Evolutionary conservation across 2,329 filamentous ascomycete species (phyloP), one percentile per base, ranked within the genome.

Genomic region (Botryosphaeria dothidea): DNA sequence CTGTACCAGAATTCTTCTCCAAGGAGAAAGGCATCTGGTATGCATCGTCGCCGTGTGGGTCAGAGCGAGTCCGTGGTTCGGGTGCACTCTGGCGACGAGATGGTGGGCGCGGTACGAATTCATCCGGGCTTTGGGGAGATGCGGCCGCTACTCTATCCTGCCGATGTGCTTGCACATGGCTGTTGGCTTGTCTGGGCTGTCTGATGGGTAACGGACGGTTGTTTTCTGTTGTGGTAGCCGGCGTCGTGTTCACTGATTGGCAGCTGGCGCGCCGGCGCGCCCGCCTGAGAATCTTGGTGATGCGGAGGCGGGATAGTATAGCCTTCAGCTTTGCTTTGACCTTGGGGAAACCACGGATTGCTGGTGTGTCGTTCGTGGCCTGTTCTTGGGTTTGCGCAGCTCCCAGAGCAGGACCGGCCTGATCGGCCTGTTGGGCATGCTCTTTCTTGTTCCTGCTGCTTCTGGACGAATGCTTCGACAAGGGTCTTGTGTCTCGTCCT

Each of bases 61-160:
- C 36, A 31, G 29, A 41, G 5, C 29, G 27, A 15, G 23, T 48
- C 29, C 25, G 23, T 19, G 54, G 36, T 21, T 64, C 62, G 11
- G 62, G 51, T 6, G 49, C 51, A 23, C 62, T 64, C 51, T 34
- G 46, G 31, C 60, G 49, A n/a, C 60, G 60, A 11, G 36, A 23
- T 6, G 27, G 25, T 17, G 48, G 31, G 6, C 23, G 17, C 17
- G 54, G 36, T 3, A 41, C 23, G 3, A 45, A 11, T 5, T 13
- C 23, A 13, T 27, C 54, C 5, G 15, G 36, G 25, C n/a, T 58
- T 31, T 25, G 54, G 21, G 36, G 36, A 5, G 54, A 45, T 21
- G 3, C 3, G 3, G 8, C 25, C 13, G 36, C 23, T 8, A 15
- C 23, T 45, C 25, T 36, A n/a, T 21, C 17, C 9, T 45, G 54